These are phyloP conservation scores for Penicillium subrubescens DNA, from an alignment of 495 filamentous ascomycete genomes.

Conservation along the genomic window DNA sequence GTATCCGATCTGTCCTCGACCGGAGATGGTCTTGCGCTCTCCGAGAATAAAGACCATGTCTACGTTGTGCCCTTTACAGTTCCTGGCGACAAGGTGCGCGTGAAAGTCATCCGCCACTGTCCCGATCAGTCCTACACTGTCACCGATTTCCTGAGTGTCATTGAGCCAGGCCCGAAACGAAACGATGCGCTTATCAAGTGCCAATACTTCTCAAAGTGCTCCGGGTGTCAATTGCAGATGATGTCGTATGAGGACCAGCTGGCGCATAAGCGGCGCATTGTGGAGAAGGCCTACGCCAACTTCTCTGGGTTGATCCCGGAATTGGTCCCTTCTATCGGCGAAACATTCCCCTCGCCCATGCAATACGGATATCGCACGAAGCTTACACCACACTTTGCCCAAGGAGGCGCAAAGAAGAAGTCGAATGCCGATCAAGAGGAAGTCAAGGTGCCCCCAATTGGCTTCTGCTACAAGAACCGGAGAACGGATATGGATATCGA, in stretches of 20 bases:
- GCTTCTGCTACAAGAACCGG: slow-evolving; percentile 82
- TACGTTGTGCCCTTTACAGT: slow-evolving; percentile 88
- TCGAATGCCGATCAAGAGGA: slow-evolving; percentile 25
- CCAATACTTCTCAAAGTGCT: slow-evolving; percentile 83
- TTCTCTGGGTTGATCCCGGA: slow-evolving; percentile 81
- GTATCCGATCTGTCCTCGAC: slow-evolving; percentile 81
- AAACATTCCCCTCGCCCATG: slow-evolving; percentile 86
- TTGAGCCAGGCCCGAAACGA: slow-evolving; percentile 70
- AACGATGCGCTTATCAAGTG: slow-evolving; percentile 78
- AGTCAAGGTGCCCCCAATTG: slow-evolving; percentile 70
- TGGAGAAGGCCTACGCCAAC: slow-evolving; percentile 89
- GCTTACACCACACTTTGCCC: slow-evolving; percentile 90
- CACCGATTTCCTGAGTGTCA: slow-evolving; percentile 79
- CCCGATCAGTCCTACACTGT: slow-evolving; percentile 62
- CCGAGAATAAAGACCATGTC: slow-evolving; percentile 66
- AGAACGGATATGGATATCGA: slow-evolving; percentile 85
- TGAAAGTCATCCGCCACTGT: slow-evolving; percentile 75
- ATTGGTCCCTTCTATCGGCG: slow-evolving; percentile 71
- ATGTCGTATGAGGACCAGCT: slow-evolving; percentile 86
- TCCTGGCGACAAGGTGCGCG: slow-evolving; percentile 79
- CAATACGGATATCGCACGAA: slow-evolving; percentile 96
- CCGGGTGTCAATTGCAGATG: slow-evolving; percentile 97
- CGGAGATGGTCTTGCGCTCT: slow-evolving; percentile 79
- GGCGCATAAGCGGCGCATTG: slow-evolving; percentile 76
- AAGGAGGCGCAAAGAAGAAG: slow-evolving; percentile 35